A percentile compares a stretch with the other conserved stretches of the same genome.
Conservation (phyloP, 2,329 filamentous ascomycete species). For the Dactylonectria macrodidyma region DNA sequence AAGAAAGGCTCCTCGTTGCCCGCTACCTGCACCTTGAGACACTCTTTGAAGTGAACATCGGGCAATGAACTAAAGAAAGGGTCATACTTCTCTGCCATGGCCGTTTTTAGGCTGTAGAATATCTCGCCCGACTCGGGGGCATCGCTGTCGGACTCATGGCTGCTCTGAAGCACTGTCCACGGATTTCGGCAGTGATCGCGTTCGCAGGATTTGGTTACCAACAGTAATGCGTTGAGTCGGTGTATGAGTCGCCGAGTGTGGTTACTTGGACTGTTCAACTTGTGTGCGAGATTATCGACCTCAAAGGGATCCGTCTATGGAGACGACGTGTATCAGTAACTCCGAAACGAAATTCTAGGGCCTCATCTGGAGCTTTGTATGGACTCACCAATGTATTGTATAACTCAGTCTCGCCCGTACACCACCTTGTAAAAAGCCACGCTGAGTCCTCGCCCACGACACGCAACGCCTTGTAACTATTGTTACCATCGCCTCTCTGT, state of each 20-base stretch:
- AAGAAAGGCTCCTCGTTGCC: constrained; percentile 27
- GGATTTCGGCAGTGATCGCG: constrained; percentile 65
- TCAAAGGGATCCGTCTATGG: constrained; percentile 24
- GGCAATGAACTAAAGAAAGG: constrained; percentile 27
- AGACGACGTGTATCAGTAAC: neutral
- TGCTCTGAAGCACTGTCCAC: constrained; percentile 58
- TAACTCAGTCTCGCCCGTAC: constrained; percentile 62
- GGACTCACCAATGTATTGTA: constrained; percentile 65
- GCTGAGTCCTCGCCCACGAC: constrained; percentile 62
- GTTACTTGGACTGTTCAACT: constrained; percentile 15
- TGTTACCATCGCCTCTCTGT: constrained; percentile 48
- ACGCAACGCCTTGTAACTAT: constrained; percentile 69
- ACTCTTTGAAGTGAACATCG: constrained; percentile 26
- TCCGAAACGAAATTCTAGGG: neutral
- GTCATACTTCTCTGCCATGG: constrained; percentile 25
- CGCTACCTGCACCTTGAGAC: constrained; percentile 27
- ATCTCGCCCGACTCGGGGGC: constrained; percentile 14
- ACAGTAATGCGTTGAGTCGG: constrained; percentile 70
- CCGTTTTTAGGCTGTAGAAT: constrained; percentile 16
- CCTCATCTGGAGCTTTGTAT: neutral
- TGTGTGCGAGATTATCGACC: constrained; percentile 20
- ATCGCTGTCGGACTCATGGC: constrained; percentile 7
- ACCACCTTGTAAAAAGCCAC: constrained; percentile 70
- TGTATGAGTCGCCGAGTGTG: constrained; percentile 51
- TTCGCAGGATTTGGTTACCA: constrained; percentile 73